Evolutionary conservation across 2,329 filamentous ascomycete genomes (phyloP).

Genomic region (Pseudogymnoascus sp.): DNA sequence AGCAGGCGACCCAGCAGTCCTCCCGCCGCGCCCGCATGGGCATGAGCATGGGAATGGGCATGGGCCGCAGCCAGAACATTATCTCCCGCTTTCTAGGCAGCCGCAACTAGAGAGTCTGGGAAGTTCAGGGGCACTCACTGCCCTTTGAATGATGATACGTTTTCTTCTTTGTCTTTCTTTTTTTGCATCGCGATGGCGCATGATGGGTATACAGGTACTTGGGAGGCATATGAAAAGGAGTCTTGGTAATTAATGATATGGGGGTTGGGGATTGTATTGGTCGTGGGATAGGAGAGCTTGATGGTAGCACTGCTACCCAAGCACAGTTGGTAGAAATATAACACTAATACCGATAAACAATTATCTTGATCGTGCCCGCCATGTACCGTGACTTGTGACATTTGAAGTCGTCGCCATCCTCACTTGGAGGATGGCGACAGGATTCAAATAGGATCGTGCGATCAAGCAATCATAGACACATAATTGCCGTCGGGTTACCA

Average conservation of each 20-base stretch:
- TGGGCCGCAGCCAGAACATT: constrained; percentile 5
- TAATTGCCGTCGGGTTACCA: background rate
- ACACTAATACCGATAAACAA: background rate
- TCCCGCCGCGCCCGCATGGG: background rate
- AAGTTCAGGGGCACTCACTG: background rate
- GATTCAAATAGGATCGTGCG: background rate
- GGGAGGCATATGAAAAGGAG: constrained; percentile 5
- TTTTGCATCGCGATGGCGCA: constrained; percentile 1
- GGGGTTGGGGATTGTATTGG: background rate
- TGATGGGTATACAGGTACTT: constrained; percentile 5
- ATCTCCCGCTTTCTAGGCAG: background rate
- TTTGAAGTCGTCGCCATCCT: background rate
- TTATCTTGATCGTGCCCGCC: background rate
- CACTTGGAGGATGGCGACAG: background rate
- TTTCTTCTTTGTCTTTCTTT: background rate
- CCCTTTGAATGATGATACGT: background rate
- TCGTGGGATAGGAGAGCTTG: background rate
- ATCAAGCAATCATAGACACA: background rate
- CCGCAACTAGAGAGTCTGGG: background rate
- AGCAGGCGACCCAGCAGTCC: background rate
- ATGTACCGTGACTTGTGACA: background rate
- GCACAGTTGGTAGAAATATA: constrained; percentile 1
- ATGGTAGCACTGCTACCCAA: background rate
- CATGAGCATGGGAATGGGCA: constrained; percentile 5
- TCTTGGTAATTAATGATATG: constrained; percentile 6